Percentiles rank a stretch among this genome's conserved stretches.
These are phyloP conservation scores for Arabidopsis lyrata DNA, from an alignment of 441 rosid species.

Conservation along the genomic window DNA sequence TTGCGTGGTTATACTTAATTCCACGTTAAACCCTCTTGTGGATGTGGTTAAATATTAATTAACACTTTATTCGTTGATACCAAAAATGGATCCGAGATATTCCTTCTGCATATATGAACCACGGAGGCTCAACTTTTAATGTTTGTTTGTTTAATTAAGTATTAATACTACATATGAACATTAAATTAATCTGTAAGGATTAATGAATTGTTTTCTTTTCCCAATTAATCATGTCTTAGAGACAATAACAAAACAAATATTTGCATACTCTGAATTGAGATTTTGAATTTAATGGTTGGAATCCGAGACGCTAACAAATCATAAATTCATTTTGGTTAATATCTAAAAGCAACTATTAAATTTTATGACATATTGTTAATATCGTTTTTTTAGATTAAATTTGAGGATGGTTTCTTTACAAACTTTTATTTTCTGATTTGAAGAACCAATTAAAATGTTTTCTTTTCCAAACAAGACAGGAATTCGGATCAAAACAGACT, in stretches of 20 bases:
- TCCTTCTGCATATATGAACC: constrained; percentile 50
- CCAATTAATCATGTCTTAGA: constrained; percentile 21
- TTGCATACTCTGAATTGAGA: too few relatives aligned
- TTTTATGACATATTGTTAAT: too few relatives aligned
- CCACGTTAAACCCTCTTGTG: constrained; percentile 37
- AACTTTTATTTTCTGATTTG: too few relatives aligned
- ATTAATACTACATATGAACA: neutral
- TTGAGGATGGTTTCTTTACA: too few relatives aligned
- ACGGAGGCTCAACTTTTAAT: constrained; percentile 49
- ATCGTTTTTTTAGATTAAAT: too few relatives aligned
- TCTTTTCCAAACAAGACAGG: too few relatives aligned
- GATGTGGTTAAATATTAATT: constrained; percentile 25
- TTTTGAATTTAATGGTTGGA: too few relatives aligned
- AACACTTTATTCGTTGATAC: constrained; percentile 36
- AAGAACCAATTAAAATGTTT: too few relatives aligned
- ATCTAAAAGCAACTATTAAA: too few relatives aligned
- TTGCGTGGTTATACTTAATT: constrained; percentile 26
- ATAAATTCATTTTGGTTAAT: too few relatives aligned
- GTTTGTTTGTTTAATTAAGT: constrained; percentile 27
- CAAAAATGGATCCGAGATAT: constrained; percentile 47
- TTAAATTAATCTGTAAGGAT: constrained; percentile 31
- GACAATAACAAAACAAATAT: neutral
- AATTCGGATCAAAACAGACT: too few relatives aligned
- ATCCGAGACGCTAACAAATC: too few relatives aligned
- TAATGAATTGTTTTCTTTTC: constrained; percentile 34